Conservation (phyloP, 2,329 filamentous ascomycete species). For the Teratosphaeria gauchensis region DNA sequence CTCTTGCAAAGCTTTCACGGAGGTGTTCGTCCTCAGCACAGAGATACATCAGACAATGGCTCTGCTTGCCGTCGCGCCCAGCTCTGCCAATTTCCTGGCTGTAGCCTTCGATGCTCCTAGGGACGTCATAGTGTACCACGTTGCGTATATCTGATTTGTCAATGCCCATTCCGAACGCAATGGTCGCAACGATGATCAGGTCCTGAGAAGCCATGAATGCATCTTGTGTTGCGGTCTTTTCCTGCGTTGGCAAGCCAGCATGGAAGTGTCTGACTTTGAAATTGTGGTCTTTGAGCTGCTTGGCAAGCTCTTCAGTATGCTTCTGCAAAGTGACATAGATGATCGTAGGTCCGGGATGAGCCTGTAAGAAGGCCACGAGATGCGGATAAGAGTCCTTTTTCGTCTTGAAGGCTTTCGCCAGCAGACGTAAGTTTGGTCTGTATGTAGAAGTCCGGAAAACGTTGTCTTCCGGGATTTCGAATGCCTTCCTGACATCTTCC, state of each 20-base stretch:
- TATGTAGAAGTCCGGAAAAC: slow-evolving; percentile 73
- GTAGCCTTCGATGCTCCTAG: slow-evolving; percentile 93
- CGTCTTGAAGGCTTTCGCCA: slow-evolving; percentile 36
- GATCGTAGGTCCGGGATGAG: slow-evolving; percentile 47
- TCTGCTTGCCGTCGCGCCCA: slow-evolving; percentile 73
- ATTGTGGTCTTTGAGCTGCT: slow-evolving; percentile 74
- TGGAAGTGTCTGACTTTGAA: slow-evolving; percentile 77
- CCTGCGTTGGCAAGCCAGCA: slow-evolving; percentile 58
- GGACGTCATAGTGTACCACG: slow-evolving; percentile 84
- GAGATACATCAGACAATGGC: slow-evolving; percentile 49
- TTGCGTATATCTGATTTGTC: slow-evolving; percentile 96
- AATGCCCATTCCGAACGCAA: slow-evolving; percentile 98
- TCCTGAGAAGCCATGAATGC: slow-evolving; percentile 71
- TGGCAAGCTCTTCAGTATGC: slow-evolving; percentile 59
- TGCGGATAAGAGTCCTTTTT: slow-evolving; percentile 39
- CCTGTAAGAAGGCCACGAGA: slow-evolving; percentile 40
- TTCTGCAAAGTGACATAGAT: slow-evolving; percentile 53
- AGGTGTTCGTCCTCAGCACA: slow-evolving; percentile 49
- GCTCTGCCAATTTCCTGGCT: slow-evolving; percentile 97
- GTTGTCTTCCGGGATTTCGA: slow-evolving; percentile 43
- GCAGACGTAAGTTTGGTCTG: slow-evolving; percentile 66
- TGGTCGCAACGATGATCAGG: slow-evolving; percentile 92
- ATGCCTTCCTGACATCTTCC: slow-evolving; percentile 74
- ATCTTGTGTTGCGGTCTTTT: slow-evolving; percentile 62
- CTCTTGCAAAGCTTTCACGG: slow-evolving; percentile 50